Conservation (phyloP, 2,329 filamentous ascomycete genomes). For the Colletotrichum sojae region DNA sequence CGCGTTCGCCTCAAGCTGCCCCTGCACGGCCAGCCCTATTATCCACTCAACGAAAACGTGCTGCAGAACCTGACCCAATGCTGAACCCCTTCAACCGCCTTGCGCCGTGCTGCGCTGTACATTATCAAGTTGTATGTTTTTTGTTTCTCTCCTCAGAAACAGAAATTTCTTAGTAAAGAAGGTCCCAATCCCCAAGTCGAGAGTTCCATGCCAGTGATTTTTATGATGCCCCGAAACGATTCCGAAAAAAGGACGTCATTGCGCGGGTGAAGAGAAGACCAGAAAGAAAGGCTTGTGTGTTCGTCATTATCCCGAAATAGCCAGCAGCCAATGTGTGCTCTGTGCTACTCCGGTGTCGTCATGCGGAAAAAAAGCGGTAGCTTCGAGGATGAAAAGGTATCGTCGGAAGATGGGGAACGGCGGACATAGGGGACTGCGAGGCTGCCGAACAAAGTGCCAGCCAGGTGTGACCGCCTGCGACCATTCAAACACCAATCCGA, state of each 20-base stretch:
- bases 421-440: slow-evolving; percentile 31
- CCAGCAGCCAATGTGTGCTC: slow-evolving; percentile 27
- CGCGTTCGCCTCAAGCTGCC: slow-evolving; percentile 36
- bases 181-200: slow-evolving; percentile 39
- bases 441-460: slow-evolving; percentile 17
- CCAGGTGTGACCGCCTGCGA: slow-evolving; percentile 35
- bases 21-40: slow-evolving; percentile 39
- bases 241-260: slow-evolving; percentile 32
- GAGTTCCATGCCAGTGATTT: slow-evolving; percentile 43
- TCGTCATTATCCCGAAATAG: slow-evolving; percentile 41
- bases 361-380: slow-evolving; percentile 38
- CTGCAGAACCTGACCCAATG: slow-evolving; percentile 53
- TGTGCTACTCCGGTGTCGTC: slow-evolving; percentile 38
- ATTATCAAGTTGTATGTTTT: slow-evolving; percentile 48
- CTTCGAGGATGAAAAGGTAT: slow-evolving; percentile 30
- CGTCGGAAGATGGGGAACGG: slow-evolving; percentile 35
- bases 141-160: slow-evolving; percentile 39
- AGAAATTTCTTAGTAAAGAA: slow-evolving; percentile 35
- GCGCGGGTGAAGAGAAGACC: slow-evolving; percentile 47
- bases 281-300: slow-evolving; percentile 44
- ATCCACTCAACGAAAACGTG: slow-evolving; percentile 42
- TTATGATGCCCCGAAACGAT: slow-evolving; percentile 35
- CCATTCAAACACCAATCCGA: slow-evolving; percentile 33
- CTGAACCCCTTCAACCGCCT: slow-evolving; percentile 53
- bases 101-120: slow-evolving; percentile 58